Conservation (phyloP, 192 early-diverging fungal species). For the Umbelopsis vinacea region DNA sequence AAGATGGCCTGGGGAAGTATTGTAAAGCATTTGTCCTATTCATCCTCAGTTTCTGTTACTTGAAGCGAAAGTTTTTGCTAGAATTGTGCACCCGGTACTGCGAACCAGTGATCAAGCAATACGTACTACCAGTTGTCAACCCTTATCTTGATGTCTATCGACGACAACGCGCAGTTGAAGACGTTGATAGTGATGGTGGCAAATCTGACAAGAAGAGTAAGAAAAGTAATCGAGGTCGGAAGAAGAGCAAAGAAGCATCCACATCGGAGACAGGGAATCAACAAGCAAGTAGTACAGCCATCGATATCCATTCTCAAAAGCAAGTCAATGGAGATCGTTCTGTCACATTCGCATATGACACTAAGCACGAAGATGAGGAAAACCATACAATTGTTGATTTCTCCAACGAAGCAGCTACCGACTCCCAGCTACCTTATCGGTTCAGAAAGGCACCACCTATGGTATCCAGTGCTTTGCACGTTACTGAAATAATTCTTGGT, state of each 20-base stretch:
- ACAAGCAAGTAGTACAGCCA: background rate
- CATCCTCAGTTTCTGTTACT: slow-evolving; percentile 10
- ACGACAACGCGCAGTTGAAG: background rate
- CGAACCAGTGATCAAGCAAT: background rate
- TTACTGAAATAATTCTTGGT: slow-evolving; percentile 38
- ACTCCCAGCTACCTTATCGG: background rate
- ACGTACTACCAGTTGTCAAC: background rate
- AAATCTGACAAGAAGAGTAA: slow-evolving; percentile 13
- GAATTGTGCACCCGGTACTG: background rate
- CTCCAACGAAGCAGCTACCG: background rate
- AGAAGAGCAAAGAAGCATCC: slow-evolving; percentile 11
- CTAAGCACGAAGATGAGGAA: background rate
- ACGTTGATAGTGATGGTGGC: background rate
- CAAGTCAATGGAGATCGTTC: background rate
- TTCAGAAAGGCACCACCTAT: slow-evolving; percentile 20
- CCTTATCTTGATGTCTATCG: background rate
- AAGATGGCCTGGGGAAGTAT: slow-evolving; percentile 30
- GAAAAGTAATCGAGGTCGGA: background rate
- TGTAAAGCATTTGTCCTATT: slow-evolving; percentile 37
- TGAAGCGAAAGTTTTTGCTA: slow-evolving; percentile 1
- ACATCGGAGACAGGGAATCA: background rate
- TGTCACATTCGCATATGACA: slow-evolving; percentile 10
- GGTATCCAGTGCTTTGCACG: slow-evolving; percentile 21
- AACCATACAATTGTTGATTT: background rate
- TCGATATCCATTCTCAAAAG: background rate